A percentile compares a stretch with the other conserved stretches of the same genome.
phyloP scores from a whole-genome alignment of 2,329 filamentous ascomycete genomes.

The Xylariales sp. region DNA sequence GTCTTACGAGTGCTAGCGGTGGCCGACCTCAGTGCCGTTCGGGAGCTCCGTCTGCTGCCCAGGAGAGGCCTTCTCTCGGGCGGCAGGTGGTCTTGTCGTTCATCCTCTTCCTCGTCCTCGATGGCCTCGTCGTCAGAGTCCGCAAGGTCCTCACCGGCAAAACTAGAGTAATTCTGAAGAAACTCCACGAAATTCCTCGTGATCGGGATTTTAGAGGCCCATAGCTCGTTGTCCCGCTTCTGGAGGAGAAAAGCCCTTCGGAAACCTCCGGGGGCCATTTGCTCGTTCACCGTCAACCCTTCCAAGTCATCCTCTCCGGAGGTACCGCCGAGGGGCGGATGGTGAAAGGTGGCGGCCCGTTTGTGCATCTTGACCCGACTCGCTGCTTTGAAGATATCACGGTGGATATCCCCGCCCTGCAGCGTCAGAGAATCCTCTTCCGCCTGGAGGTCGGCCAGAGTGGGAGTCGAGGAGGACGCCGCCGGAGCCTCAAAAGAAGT shows the following conservation, averaged over 20 bases:
- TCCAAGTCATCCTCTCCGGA: conserved; percentile 50
- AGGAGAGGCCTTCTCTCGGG: conserved; percentile 71
- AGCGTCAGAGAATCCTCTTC: conserved; percentile 75
- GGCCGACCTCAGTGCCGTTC: conserved; percentile 58
- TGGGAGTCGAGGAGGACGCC: conserved; percentile 40
- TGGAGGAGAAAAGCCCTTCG: conserved; percentile 60
- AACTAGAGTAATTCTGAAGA: conserved; percentile 79
- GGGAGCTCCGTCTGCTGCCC: conserved; percentile 64
- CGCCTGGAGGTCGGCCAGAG: conserved; percentile 43
- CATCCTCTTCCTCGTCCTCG: conserved; percentile 57
- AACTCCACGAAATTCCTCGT: conserved; percentile 80
- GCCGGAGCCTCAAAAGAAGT: conserved; percentile 35
- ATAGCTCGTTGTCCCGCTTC: conserved; percentile 51
- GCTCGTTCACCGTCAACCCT: conserved; percentile 48
- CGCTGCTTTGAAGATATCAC: conserved; percentile 80
- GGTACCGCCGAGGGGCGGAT: conserved; percentile 59
- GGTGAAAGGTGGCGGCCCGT: conserved; percentile 76
- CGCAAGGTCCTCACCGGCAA: conserved; percentile 77
- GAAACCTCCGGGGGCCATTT: conserved; percentile 60
- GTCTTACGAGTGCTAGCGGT: conserved; percentile 77
- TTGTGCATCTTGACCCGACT: conserved; percentile 63
- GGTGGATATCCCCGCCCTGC: conserved; percentile 82
- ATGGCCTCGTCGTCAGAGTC: conserved; percentile 71
- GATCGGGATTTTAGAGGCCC: conserved; percentile 63
- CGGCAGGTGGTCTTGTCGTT: conserved; percentile 48